phyloP scores from a whole-genome alignment of 192 early-diverging fungal species.

The Paraglomus occultum region DNA sequence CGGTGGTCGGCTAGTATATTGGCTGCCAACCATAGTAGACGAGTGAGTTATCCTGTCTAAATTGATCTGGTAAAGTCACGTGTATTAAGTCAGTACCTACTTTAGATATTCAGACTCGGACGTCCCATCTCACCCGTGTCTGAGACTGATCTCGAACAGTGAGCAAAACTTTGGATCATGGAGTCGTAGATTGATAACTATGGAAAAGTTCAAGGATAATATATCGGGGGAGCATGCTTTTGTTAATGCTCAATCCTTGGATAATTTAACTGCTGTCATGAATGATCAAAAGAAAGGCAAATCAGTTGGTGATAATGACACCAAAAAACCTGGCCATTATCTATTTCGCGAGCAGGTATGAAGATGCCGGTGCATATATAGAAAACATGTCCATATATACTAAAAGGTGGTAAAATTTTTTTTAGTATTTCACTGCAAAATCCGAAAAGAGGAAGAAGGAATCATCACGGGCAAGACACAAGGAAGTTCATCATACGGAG shows the following conservation, averaged over 20 bases:
- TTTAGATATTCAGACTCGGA: conserved; percentile 65
- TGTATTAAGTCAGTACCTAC: conserved; percentile 4
- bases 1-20: conserved; percentile 90
- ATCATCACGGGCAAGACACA: too few relatives aligned
- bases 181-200: conserved; percentile 88
- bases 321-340: conserved; percentile 39
- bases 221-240: conserved; percentile 3
- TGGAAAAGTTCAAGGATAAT: conserved; percentile 76
- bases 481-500: too few relatives aligned
- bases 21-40: conserved; percentile 91
- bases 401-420: too few relatives aligned
- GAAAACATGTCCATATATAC: too few relatives aligned
- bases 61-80: not conserved
- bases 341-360: conserved; percentile 42
- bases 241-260: conserved; percentile 6
- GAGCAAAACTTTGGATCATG: conserved; percentile 95
- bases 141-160: conserved; percentile 84
- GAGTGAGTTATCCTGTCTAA: conserved; percentile 48
- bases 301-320: conserved; percentile 10
- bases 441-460: too few relatives aligned
- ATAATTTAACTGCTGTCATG: not conserved
- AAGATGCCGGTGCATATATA: too few relatives aligned
- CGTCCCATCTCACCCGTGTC: conserved; percentile 77
- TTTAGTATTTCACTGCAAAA: too few relatives aligned
- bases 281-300: conserved; percentile 15